These are phyloP conservation scores for Macadamia tetraphylla DNA, from an alignment of 164 flowering plant species.

Conservation along the genomic window DNA sequence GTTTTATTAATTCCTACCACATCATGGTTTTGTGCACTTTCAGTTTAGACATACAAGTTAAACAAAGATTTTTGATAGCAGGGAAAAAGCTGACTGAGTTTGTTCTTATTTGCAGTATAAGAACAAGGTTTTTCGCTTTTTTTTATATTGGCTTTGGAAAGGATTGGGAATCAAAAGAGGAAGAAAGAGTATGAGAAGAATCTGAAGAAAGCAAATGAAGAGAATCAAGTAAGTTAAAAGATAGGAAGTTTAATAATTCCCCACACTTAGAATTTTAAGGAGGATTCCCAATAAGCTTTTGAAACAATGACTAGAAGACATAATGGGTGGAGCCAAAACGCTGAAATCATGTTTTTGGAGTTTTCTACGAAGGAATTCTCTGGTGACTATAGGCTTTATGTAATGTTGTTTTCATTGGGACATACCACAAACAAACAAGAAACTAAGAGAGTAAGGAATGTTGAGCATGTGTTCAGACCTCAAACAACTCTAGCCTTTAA, in stretches of 20 bases:
- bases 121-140: conserved; percentile 12
- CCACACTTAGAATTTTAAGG: conserved; percentile 39
- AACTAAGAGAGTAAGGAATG: conserved; percentile 28
- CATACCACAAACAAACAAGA: conserved; percentile 36
- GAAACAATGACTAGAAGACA: conserved; percentile 62
- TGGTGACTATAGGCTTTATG: conserved; percentile 18
- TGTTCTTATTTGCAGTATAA: not conserved
- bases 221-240: conserved; percentile 39
- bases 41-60: no score
- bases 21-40: not conserved
- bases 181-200: conserved; percentile 47
- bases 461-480: conserved; percentile 34
- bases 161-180: conserved; percentile 18
- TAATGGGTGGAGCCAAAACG: not conserved
- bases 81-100: conserved; percentile 26
- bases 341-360: conserved; percentile 27
- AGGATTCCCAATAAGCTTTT: conserved; percentile 40
- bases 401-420: conserved; percentile 8
- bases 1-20: not conserved
- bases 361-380: conserved; percentile 31
- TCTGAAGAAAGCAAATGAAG: conserved; percentile 37
- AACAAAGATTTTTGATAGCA: not conserved
- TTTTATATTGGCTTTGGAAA: not conserved
- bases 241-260: conserved; percentile 10
- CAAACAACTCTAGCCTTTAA: no score